Base-by-base conservation (phyloP, 2,329 filamentous ascomycete species). In the Zarea fungicola region DNA sequence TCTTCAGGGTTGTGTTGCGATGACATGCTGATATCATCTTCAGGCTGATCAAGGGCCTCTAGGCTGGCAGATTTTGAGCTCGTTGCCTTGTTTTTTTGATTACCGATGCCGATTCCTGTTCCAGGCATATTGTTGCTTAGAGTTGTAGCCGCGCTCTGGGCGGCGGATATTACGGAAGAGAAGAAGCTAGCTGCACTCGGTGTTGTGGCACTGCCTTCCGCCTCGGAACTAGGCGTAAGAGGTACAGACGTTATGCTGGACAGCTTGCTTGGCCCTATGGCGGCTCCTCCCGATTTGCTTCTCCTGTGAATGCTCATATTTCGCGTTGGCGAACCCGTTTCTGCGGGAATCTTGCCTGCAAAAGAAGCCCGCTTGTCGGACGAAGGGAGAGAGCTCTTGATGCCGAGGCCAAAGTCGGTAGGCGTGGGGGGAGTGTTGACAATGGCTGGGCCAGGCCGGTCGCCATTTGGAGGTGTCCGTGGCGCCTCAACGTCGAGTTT, bases 91-190 rank as follows among this genome's bases (percentile, higher is more conserved):
- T 21, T 34, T 49, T 67, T 69, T n/a, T 52, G 40, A 28, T 58
- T 63, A n/a, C 71, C 70, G n/a, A 78, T 77, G 7, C 73, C 69
- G 45, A 81, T 74, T 25, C 75, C 74, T 4, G 76, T 78, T 62
- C 83, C 91, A 42, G 81, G 80, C 40, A 96, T 84, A 41, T 84
- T 89, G 54, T 79, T 88, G 57, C 78, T 89, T 5, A 91, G 65
- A 16, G 81, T 83, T 55, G 74, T 89, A 13, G 91, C 90, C 36
- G 92, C 92, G 76, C 86, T 96, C 66, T 97, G 92, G 16, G 93
- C 93, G 39, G 86, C 92, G 34, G 89, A 92, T 55, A 99, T 82
- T 62, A 99, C 87, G 22, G 88, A 91, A 5, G 89, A 95, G 68
- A 99, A 97, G 71, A 99, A 97, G 1, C 90, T 84, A 31, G 78